Evolutionary conservation across 768 basidiomycete genomes (phyloP), one percentile per base, ranked within the genome.

Genomic region (Leccinum obscurum): DNA sequence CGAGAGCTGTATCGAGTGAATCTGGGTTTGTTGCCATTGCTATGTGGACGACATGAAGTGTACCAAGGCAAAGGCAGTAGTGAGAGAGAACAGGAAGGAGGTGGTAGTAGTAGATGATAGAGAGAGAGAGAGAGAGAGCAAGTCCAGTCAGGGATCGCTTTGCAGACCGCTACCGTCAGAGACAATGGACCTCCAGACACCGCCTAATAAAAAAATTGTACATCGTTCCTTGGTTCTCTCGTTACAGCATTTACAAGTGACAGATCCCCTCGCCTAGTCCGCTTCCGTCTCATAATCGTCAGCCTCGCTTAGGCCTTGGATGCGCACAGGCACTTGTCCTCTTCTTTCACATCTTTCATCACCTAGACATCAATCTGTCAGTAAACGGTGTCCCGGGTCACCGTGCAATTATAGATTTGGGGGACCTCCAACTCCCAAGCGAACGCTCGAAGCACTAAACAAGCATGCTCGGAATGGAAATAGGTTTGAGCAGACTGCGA

Each of bases 281-380:
- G 48, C 41, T 44, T n/a, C n/a, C 41, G 41, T 22, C 22, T 48
- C 46, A 48, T 35, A 56, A 46, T 62, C 62, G 34, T 46, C 57
- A 60, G 20, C 54, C 54, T 59, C 70, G 67, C 62, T 67, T 64
- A 60, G 41, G 35, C 39, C 54, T 52, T n/a, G 10, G 52, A 66
- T 56, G 75, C 56, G 63, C 81, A 84, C 58, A 62, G 66, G 64
- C 82, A 83, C 64, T 74, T 78, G 67, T 83, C 76, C 65, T 80
- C 80, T 56, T 83, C 82, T 66, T 79, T 78, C 57, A 83, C 79
- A 55, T 75, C 66, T 56, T 72, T 70, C 81, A 83, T 81, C 52
- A 83, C 82, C 83, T 83, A 64, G 24, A 44, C 46, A 58, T 20
- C n/a, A 60, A 37, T 30, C 39, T 26, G 57, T 70, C 68, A 72